Evolutionary conservation across 2,329 filamentous ascomycete species (phyloP).

Genomic region (Emergomyces orientalis): DNA sequence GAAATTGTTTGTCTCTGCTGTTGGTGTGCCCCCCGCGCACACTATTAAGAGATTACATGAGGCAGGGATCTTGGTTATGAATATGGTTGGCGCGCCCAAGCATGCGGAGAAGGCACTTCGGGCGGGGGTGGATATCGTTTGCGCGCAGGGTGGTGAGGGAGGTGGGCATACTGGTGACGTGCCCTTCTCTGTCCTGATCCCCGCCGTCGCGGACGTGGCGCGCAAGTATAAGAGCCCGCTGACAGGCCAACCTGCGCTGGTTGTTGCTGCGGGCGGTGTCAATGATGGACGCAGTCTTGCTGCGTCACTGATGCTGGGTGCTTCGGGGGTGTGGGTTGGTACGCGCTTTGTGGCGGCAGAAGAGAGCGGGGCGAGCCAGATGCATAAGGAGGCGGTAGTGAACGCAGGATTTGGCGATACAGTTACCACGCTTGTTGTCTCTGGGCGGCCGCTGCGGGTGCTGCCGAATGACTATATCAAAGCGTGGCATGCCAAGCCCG

Average conservation of each 20-base stretch:
- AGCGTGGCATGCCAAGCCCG: constrained; percentile 67
- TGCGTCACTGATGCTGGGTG: constrained; percentile 76
- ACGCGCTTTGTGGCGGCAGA: constrained; percentile 78
- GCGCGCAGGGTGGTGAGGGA: constrained; percentile 85
- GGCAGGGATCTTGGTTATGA: constrained; percentile 80
- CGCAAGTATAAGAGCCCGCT: constrained; percentile 60
- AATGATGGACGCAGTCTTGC: constrained; percentile 74
- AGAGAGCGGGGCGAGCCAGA: constrained; percentile 70
- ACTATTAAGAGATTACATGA: constrained; percentile 70
- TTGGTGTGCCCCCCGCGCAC: constrained; percentile 68
- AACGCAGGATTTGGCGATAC: constrained; percentile 72
- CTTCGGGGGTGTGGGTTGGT: constrained; percentile 84
- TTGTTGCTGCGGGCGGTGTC: constrained; percentile 84
- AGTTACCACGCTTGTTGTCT: constrained; percentile 69
- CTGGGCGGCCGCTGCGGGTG: constrained; percentile 70
- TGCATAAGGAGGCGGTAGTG: constrained; percentile 79
- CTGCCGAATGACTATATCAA: constrained; percentile 75
- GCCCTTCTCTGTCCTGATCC: constrained; percentile 75
- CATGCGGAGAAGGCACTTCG: constrained; percentile 84
- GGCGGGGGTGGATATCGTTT: constrained; percentile 80
- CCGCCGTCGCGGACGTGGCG: constrained; percentile 78
- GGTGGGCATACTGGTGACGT: constrained; percentile 89
- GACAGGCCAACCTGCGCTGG: constrained; percentile 61
- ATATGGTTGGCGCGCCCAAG: constrained; percentile 91
- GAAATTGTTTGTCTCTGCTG: constrained; percentile 74